Percentiles rank a stretch among this genome's conserved stretches.
phyloP scores from a whole-genome alignment of 108 stramenopile species.

The Nitzschia putrida region DNA sequence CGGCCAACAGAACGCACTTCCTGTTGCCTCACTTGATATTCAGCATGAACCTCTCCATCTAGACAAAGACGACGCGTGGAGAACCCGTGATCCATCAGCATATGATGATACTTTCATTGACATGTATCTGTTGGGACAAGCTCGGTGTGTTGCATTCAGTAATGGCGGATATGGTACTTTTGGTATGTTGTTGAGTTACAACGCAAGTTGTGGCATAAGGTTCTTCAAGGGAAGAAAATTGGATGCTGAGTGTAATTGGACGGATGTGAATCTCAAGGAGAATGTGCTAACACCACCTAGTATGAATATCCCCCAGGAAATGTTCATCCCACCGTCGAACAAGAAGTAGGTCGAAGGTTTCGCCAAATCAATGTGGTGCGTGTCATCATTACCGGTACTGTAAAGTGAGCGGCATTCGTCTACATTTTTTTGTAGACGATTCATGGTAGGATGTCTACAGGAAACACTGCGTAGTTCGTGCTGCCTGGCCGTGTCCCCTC shows the following conservation, averaged over 20 bases:
- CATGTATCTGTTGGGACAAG: conserved; percentile 37
- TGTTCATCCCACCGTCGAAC: background rate
- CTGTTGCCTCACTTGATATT: conserved; percentile 8
- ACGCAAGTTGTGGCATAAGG: conserved; percentile 29
- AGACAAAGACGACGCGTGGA: conserved; percentile 38
- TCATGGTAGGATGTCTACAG: too few species aligned
- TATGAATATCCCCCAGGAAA: conserved; percentile 11
- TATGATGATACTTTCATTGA: conserved; percentile 47
- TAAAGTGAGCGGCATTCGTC: too few species aligned
- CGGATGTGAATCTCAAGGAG: background rate
- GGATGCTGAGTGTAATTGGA: conserved; percentile 22
- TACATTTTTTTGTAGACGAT: too few species aligned
- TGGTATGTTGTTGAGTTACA: conserved; percentile 32
- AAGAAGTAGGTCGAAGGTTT: too few species aligned
- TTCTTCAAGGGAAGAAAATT: conserved; percentile 18
- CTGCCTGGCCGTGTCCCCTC: too few species aligned
- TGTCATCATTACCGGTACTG: too few species aligned
- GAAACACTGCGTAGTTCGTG: too few species aligned
- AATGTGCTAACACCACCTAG: background rate
- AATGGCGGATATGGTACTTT: conserved; percentile 45
- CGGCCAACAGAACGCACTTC: conserved; percentile 2
- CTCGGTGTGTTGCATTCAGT: conserved; percentile 34
- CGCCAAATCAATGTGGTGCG: too few species aligned
- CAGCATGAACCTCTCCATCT: conserved; percentile 39
- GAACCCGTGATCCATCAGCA: conserved; percentile 19